A percentile compares a stretch with the other conserved stretches of the same genome.
Conservation (phyloP, 2,329 filamentous ascomycete genomes). For the Knoxdaviesia proteae region DNA sequence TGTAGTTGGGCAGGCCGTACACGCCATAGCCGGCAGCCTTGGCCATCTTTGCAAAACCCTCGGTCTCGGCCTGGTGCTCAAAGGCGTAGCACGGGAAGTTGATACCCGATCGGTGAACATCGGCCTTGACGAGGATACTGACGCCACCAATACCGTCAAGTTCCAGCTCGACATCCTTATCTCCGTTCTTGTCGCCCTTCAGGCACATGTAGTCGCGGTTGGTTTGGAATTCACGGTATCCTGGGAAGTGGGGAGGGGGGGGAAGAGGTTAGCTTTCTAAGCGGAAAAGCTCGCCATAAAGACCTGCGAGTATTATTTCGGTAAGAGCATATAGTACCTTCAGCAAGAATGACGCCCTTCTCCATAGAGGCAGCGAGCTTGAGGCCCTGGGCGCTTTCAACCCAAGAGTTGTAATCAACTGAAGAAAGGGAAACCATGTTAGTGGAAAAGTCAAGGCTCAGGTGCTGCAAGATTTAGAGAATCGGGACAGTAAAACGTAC, state of each 20-base stretch:
- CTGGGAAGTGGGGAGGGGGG: slow-evolving; percentile 19
- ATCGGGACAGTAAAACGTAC: slow-evolving; percentile 27
- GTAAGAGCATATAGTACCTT: slow-evolving; percentile 32
- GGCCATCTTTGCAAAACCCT: slow-evolving; percentile 97
- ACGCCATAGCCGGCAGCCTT: slow-evolving; percentile 89
- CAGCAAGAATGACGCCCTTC: slow-evolving; percentile 68
- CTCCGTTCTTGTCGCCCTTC: slow-evolving; percentile 80
- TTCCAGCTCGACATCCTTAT: slow-evolving; percentile 81
- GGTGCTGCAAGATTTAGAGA: background rate
- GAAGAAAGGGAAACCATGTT: slow-evolving; percentile 7
- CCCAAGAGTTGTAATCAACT: slow-evolving; percentile 99
- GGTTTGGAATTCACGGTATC: slow-evolving; percentile 85
- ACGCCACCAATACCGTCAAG: slow-evolving; percentile 94
- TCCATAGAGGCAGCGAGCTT: slow-evolving; percentile 52
- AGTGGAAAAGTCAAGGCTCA: slow-evolving; percentile 3
- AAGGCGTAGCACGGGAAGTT: slow-evolving; percentile 96
- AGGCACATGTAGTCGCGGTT: slow-evolving; percentile 73
- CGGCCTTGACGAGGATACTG: slow-evolving; percentile 92
- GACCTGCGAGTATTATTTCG: slow-evolving; percentile 2
- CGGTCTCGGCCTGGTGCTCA: slow-evolving; percentile 96
- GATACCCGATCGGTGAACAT: slow-evolving; percentile 94
- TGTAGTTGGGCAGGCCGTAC: slow-evolving; percentile 82
- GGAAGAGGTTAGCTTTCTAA: background rate
- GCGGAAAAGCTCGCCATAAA: background rate
- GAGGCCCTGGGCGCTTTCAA: slow-evolving; percentile 71